Conservation (phyloP, 2,329 filamentous ascomycete genomes). For the Myriosclerotinia curreyana region DNA sequence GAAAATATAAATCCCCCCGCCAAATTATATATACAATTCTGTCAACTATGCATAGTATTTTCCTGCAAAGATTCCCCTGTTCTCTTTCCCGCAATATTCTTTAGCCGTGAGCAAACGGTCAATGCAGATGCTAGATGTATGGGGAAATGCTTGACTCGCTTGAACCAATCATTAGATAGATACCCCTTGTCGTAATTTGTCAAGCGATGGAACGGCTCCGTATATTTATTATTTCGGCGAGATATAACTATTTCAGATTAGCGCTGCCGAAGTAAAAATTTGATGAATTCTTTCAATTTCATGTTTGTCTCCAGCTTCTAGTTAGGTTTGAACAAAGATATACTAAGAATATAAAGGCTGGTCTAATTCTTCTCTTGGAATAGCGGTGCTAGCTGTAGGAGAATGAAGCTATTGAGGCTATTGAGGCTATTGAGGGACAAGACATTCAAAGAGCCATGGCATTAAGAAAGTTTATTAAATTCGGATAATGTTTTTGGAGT, state of each 20-base stretch:
- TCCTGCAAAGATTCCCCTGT: not conserved
- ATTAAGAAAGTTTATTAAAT: not conserved
- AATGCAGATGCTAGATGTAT: not conserved
- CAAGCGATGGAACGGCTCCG: not conserved
- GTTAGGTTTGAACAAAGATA: not conserved
- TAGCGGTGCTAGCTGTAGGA: not conserved
- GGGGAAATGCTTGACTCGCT: constrained; percentile 9
- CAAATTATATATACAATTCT: not conserved
- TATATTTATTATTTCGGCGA: not conserved
- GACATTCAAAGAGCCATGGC: not conserved
- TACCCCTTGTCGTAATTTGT: not conserved
- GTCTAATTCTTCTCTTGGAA: not conserved
- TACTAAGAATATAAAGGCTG: not conserved
- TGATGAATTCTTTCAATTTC: not conserved
- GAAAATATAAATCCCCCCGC: not conserved
- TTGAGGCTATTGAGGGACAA: not conserved
- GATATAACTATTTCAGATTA: not conserved
- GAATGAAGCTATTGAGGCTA: not conserved
- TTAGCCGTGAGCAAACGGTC: constrained; percentile 9
- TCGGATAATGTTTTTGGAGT: constrained; percentile 3
- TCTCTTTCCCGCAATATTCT: constrained; percentile 9
- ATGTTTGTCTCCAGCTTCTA: not conserved
- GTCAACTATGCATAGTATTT: not conserved
- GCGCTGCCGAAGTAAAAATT: not conserved
- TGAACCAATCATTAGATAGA: constrained; percentile 8